Conservation (phyloP, 495 filamentous ascomycete genomes). For the Lineolata rhizophorae region DNA sequence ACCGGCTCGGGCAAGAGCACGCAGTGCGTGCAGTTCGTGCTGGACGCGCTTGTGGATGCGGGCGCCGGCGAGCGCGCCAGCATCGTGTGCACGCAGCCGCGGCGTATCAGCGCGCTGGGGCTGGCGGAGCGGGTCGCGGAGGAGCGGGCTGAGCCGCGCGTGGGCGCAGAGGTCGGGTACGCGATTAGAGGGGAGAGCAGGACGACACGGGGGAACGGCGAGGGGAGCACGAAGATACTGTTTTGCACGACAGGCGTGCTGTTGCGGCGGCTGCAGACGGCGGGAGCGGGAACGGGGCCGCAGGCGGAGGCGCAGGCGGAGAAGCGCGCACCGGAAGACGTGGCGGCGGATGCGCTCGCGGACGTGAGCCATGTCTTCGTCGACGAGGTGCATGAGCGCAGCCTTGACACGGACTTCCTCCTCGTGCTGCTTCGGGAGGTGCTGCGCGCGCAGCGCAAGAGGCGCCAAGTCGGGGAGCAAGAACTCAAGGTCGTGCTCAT, state of each 20-base stretch:
- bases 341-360: conserved; percentile 47
- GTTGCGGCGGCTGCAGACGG: conserved; percentile 68
- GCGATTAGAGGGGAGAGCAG: conserved; percentile 85
- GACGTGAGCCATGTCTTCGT: conserved; percentile 91
- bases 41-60: conserved; percentile 71
- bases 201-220: too few relatives aligned
- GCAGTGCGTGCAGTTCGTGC: conserved; percentile 85
- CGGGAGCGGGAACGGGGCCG: conserved; percentile 51
- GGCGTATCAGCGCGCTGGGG: conserved; percentile 82
- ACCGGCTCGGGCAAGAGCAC: conserved; percentile 95
- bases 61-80: conserved; percentile 59
- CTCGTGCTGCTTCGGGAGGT: conserved; percentile 76
- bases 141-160: conserved; percentile 47
- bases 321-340: conserved; percentile 42
- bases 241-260: conserved; percentile 98
- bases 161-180: conserved; percentile 85
- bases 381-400: conserved; percentile 93
- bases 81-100: conserved; percentile 88
- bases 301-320: too few relatives aligned
- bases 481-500: conserved; percentile 91
- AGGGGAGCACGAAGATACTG: conserved; percentile 60
- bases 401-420: conserved; percentile 86
- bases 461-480: too few relatives aligned
- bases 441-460: conserved; percentile 35
- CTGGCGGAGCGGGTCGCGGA: conserved; percentile 87